Base-by-base conservation (phyloP, 306 rosid genomes). In the Trifolium repens region DNA sequence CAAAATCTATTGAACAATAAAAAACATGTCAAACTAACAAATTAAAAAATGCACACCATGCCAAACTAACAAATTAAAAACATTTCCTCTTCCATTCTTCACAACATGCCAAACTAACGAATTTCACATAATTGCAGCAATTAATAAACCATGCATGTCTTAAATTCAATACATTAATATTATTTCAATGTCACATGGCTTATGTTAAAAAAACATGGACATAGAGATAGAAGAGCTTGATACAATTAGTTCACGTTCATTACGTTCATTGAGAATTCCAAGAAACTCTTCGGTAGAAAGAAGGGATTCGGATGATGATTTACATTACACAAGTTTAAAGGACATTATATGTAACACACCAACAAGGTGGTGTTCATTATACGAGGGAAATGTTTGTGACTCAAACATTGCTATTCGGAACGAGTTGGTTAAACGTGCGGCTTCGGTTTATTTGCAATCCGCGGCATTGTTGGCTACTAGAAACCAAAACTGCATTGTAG, bases 371-470 rank as follows among this genome's bases (percentile, higher is more conserved):
- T 68, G 67, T 76, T 52, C 73, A 27, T 42, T 83, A 15, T 59
- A 70, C 7, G 93, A 84, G 1, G 83, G 78, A 9, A 71, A 79
- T 72, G 90, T 82, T 10, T 85, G 87, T 49, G 85, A 79, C 49
- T 82, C 85, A 1, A 86, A 80, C 71, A 87, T 90, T 40, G 11
- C 79, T 49, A 87, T 90, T 2, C 85, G 76, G 10, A 90, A 88
- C 43, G 85, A 82, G 59, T 67, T 88, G 19, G 92, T 92, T 7
- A 90, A 89, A 75, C 88, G 86, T 1, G 92, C 91, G 0, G 94
- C 96, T 16, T 92, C 94, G 0, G 83, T 81, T 6, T 90, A 92
- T 39, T 78, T 92, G 1, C 94, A 87, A 67, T 87, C 96, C 1
- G 52, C 96, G 0, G 86, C 80, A 2, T 9, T 80, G 3, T 61